Conservation (phyloP, 495 filamentous ascomycete genomes). For the Hypoxylon fuscum region DNA sequence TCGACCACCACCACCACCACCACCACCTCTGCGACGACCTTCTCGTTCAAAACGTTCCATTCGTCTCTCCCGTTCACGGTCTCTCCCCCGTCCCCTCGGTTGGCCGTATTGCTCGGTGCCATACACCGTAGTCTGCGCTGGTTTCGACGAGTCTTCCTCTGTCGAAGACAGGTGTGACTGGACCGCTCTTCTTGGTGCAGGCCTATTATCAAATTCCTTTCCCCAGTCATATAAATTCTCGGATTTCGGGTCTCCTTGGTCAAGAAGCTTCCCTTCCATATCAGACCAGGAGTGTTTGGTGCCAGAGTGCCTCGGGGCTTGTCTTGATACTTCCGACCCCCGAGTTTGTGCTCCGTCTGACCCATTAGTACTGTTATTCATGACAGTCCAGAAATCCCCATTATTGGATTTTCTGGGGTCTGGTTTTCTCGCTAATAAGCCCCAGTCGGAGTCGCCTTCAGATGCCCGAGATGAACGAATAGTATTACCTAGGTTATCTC, state of each 20-base stretch:
- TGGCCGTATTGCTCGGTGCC: neutral
- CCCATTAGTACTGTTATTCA: constrained; percentile 5
- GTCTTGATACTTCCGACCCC: neutral
- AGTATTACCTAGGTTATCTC: neutral
- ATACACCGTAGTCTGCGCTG: neutral
- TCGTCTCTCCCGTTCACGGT: constrained; percentile 6
- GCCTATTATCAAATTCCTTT: constrained; percentile 14
- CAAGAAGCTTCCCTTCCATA: neutral
- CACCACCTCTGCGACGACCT: neutral
- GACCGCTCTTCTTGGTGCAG: neutral
- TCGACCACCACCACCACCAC: constrained; percentile 13
- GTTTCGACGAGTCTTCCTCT: neutral
- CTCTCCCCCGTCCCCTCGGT: neutral
- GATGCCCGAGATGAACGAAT: neutral
- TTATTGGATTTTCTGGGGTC: constrained; percentile 3
- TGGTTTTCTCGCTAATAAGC: constrained; percentile 23
- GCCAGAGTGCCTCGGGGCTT: too few relatives aligned
- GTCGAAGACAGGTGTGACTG: neutral
- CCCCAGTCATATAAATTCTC: constrained; percentile 11
- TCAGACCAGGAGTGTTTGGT: neutral
- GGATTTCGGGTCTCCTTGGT: neutral
- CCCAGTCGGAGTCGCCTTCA: constrained; percentile 10
- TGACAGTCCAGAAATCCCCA: constrained; percentile 20
- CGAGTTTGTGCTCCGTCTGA: neutral
- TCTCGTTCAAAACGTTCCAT: constrained; percentile 2